These are phyloP conservation scores for Penstemon davidsonii DNA, from an alignment of 257 asterid genomes.

Conservation along the genomic window DNA sequence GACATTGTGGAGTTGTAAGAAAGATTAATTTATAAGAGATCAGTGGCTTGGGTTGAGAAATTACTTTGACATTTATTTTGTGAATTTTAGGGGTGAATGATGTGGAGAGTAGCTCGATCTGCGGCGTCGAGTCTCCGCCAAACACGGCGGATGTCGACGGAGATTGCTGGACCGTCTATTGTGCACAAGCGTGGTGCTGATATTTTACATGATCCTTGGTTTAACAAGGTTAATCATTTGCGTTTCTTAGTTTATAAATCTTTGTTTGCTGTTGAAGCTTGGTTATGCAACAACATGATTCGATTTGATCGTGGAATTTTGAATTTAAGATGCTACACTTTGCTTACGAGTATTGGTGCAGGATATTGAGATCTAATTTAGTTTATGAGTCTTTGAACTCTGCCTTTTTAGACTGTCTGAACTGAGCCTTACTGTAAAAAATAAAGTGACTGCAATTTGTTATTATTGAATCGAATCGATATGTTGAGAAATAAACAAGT, in stretches of 20 bases:
- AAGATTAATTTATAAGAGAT: no score
- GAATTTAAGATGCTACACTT: slow-evolving; percentile 11
- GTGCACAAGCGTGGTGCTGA: slow-evolving; percentile 98
- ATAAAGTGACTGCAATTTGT: slow-evolving; percentile 13
- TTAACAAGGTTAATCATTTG: slow-evolving; percentile 65
- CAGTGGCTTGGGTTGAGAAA: no score
- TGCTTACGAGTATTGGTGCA: slow-evolving; percentile 8
- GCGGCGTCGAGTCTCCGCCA: no score
- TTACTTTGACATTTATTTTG: no score
- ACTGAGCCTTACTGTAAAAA: slow-evolving; percentile 2
- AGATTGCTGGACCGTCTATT: slow-evolving; percentile 86
- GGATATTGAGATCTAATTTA: slow-evolving; percentile 25
- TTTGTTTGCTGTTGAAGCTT: slow-evolving; percentile 3
- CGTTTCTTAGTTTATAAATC: not conserved
- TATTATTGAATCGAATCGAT: not conserved
- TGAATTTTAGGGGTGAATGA: no score
- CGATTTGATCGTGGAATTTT: slow-evolving; percentile 15
- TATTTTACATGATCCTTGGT: slow-evolving; percentile 98
- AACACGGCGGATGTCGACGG: slow-evolving; percentile 52
- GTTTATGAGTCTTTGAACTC: not conserved
- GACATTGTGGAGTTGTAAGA: no score
- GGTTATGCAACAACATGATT: slow-evolving; percentile 20
- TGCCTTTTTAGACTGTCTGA: not conserved
- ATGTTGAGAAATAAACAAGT: not conserved
- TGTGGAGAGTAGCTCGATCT: no score